Evolutionary conservation across 768 basidiomycete species (phyloP), one percentile per base, ranked within the genome.

Genomic region (Rhodocollybia butyracea): DNA sequence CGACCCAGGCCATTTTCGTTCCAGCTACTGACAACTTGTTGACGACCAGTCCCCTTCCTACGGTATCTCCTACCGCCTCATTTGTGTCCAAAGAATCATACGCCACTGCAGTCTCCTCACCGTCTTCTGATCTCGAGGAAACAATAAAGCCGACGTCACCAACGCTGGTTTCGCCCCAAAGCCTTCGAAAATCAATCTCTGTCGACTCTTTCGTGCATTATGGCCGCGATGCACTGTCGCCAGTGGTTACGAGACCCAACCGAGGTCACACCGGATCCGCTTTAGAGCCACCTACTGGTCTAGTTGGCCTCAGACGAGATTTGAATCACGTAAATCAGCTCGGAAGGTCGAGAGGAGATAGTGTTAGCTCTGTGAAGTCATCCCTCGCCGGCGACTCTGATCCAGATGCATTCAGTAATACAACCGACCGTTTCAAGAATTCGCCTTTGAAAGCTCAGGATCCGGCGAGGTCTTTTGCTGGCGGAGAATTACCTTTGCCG

Each of bases 161-260:
- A 34, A 64, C 70, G 52, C 66, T 70, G 53, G 57, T 63, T 41
- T 68, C 73, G 21, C 63, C 74, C 21, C 70, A 74, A 43, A 68
- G 64, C 57, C 78, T 91, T 53, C 80, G 87, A 62, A 90, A 90
- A 72, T 86, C 88, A 27, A 70, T 87, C 57, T 91, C 89, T 21
- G 88, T 85, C 57, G 89, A 91, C 68, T 91, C 89, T 10, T 86
- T 91, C 67, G 77, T 81, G 46, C 73, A 72, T 32, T 73, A 74
- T 63, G 69, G 70, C 60, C 73, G 71, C 60, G 73, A 76, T 40
- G 66, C 66, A 46, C 56, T 68, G 27, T 60, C 69, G 8, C 57
- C 66, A 52, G 61, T 68, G 21, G 62, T 64, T 38, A 67, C 74
- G 39, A 72, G 75, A 3, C 69, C 73, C 17, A 71, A 69, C 63